Evolutionary conservation across 208 protist species (phyloP).

Genomic region (Leishmania major): DNA sequence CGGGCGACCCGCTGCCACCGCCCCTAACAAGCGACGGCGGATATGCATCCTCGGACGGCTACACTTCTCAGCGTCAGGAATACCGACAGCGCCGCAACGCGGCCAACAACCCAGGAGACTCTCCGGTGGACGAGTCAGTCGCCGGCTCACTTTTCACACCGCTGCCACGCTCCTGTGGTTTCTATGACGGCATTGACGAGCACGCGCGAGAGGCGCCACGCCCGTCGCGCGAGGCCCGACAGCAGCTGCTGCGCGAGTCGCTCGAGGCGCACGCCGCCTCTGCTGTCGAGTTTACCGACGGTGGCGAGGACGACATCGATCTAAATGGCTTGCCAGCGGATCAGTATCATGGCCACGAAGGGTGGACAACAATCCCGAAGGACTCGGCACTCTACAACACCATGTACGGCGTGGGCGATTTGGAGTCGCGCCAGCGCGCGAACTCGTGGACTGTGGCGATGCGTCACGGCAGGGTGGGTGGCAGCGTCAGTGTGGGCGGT

Average conservation of each 20-base stretch:
- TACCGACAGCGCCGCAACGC: constrained; percentile 18
- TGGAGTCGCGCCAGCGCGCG: constrained; percentile 78
- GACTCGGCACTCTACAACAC: constrained; percentile 80
- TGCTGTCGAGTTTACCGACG: constrained; percentile 79
- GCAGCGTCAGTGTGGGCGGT: constrained; percentile 2
- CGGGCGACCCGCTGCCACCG: constrained; percentile 24
- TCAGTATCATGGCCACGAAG: constrained; percentile 74
- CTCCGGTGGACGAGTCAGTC: neutral
- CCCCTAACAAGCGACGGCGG: neutral
- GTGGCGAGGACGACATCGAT: constrained; percentile 81
- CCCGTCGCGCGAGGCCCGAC: constrained; percentile 49
- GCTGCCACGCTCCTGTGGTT: constrained; percentile 56
- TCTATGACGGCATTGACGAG: constrained; percentile 78
- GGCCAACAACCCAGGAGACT: neutral
- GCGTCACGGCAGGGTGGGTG: constrained; percentile 6
- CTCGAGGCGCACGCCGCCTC: constrained; percentile 66
- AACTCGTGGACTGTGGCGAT: constrained; percentile 72
- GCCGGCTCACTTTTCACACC: constrained; percentile 69
- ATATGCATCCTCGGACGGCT: constrained; percentile 4
- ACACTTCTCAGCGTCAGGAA: constrained; percentile 33
- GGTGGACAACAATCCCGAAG: constrained; percentile 77
- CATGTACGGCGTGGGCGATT: constrained; percentile 47
- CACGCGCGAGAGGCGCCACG: constrained; percentile 41
- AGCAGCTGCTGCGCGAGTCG: constrained; percentile 48
- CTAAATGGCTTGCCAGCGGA: constrained; percentile 58